Base-by-base conservation (phyloP, 2,329 filamentous ascomycete genomes). In the Macrophomina phaseolina region DNA sequence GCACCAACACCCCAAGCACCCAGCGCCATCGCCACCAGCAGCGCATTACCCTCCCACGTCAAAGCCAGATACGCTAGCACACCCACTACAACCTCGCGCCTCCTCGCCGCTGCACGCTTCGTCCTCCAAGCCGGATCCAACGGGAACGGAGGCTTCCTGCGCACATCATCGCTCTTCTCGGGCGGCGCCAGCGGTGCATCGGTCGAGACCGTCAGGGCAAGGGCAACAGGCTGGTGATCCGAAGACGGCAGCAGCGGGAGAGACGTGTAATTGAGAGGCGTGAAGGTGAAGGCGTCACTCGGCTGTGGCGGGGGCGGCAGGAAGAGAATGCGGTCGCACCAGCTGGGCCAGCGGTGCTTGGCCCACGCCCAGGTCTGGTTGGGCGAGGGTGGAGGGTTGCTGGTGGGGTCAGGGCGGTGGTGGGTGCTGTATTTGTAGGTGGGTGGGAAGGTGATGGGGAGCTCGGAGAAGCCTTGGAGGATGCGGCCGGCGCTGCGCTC, bases 271-370 rank as follows among this genome's bases (percentile, higher is more conserved):
- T 78, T 81, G 34, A 85, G 79, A 3, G 88, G 82, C 30, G 81
- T 78, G n/a, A 92, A 84, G 85, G 80, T 71, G 46, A 38, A 51
- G 5, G 42, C 16, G 6, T 18, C 23, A 4, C 38, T 46, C 5
- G 12, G 70, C 67, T 16, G 68, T 45, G n/a, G 70, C 7, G 58
- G 28, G 11, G 42, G 58, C 2, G 74, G 73, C 2, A 94, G 82
- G 77, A 89, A 98, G 23, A 98, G 82, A 23, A 98, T 90, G 3
- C 95, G 88, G 78, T 98, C 95, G 73, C 93, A 97, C 95, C 94
- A 98, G 73, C 90, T 90, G 1, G 95, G 94, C 85, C 92, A 96
- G 53, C 95, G 89, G 76, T 96, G 91, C 67, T 84, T 82, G 7
- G 93, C 91, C 86, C 93, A 97, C 38, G 83, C 80, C 89, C 91